Evolutionary conservation across 257 asterid genomes (phyloP).

Genomic region (Ophiorrhiza pumila): DNA sequence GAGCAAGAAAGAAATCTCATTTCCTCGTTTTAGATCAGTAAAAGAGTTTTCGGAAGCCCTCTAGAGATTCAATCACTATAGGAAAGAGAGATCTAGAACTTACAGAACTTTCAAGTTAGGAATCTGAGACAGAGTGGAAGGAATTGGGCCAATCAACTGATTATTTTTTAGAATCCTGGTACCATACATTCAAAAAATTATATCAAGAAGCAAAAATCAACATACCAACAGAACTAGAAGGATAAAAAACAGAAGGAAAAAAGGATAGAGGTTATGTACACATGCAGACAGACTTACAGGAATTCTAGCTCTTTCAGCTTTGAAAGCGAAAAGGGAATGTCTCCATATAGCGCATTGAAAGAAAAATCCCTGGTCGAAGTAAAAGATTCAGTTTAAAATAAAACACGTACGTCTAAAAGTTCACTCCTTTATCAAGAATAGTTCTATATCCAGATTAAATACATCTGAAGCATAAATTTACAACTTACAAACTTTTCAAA

Average conservation of each 20-base stretch:
- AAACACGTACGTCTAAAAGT: not conserved
- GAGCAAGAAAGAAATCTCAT: not conserved
- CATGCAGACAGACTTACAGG: conserved; percentile 39
- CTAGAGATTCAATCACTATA: not conserved
- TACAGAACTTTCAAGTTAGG: conserved; percentile 87
- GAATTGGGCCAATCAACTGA: conserved; percentile 87
- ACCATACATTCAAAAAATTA: not conserved
- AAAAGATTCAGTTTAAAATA: not conserved
- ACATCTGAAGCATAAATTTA: not conserved
- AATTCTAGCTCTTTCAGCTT: conserved; percentile 84
- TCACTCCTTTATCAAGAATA: not conserved
- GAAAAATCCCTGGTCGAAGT: conserved; percentile 67
- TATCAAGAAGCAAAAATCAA: not conserved
- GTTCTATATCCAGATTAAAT: not conserved
- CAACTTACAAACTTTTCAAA: conserved; percentile 57
- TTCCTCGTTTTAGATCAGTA: not conserved
- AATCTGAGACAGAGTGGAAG: conserved; percentile 94
- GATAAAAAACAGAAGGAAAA: not conserved
- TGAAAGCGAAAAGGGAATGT: conserved; percentile 89
- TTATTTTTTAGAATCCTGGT: conserved; percentile 70
- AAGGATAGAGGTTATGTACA: not conserved
- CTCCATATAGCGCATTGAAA: conserved; percentile 81
- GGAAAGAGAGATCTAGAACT: conserved; percentile 30
- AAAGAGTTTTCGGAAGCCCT: not conserved
- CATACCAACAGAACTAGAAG: no score